A percentile compares a stretch with the other conserved stretches of the same genome.
These are phyloP conservation scores for Pseudogymnoascus pannorum DNA, from an alignment of 2,329 filamentous ascomycete species.

Conservation along the genomic window DNA sequence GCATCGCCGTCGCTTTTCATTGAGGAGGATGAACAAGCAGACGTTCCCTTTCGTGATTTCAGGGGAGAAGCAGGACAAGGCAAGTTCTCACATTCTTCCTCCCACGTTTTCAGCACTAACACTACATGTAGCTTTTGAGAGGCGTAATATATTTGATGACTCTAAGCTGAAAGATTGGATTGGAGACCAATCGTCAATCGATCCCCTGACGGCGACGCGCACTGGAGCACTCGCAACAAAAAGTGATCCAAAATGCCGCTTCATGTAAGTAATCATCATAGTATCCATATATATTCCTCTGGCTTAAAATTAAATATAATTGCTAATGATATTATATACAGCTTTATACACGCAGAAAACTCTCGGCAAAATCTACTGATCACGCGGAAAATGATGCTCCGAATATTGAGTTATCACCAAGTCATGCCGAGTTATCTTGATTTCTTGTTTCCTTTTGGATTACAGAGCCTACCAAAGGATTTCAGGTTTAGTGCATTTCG, in stretches of 20 bases:
- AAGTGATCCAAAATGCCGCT: conserved; percentile 22
- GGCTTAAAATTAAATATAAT: no score
- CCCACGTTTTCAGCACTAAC: neutral
- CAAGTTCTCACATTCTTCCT: neutral
- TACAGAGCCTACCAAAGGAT: conserved; percentile 19
- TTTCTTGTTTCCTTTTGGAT: conserved; percentile 26
- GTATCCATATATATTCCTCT: neutral
- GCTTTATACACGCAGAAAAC: conserved; percentile 19
- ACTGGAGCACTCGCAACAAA: neutral
- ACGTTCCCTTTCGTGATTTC: conserved; percentile 26
- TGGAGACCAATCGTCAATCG: neutral
- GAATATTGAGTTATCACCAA: conserved; percentile 27
- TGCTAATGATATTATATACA: conserved; percentile 8
- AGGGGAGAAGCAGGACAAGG: neutral
- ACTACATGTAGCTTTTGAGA: neutral
- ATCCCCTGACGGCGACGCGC: neutral
- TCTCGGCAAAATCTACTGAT: conserved; percentile 20
- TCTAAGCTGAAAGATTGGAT: conserved; percentile 6
- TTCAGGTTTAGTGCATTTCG: conserved; percentile 24
- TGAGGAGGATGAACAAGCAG: conserved; percentile 29
- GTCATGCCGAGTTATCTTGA: conserved; percentile 30
- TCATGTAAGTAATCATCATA: conserved; percentile 19
- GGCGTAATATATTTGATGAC: neutral
- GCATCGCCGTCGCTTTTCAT: neutral
- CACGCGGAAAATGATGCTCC: conserved; percentile 21